These are phyloP conservation scores for Venturiaceae sp. DNA, from an alignment of 2,329 filamentous ascomycete genomes.

Conservation along the genomic window DNA sequence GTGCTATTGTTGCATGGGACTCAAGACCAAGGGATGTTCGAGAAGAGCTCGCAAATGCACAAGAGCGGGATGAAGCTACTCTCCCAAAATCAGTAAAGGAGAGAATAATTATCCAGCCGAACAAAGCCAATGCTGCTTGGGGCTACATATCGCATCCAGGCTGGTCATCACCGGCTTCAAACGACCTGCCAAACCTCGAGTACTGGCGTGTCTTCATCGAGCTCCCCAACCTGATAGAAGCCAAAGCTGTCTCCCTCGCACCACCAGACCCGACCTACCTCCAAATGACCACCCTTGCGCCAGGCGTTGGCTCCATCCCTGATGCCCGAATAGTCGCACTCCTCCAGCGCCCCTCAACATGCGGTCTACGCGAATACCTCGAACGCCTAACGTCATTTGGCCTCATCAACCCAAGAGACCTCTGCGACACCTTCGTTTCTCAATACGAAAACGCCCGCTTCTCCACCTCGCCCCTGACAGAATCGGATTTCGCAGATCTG, in stretches of 20 bases:
- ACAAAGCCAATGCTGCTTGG: constrained; percentile 52
- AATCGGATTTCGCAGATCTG: constrained; percentile 61
- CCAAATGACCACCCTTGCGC: constrained; percentile 1
- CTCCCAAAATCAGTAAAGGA: constrained; percentile 14
- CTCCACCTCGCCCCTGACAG: constrained; percentile 57
- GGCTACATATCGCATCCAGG: constrained; percentile 76
- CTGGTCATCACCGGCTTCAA: constrained; percentile 72
- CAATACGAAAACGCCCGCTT: constrained; percentile 82
- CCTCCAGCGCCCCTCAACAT: constrained; percentile 58
- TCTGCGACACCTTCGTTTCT: constrained; percentile 53
- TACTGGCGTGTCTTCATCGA: constrained; percentile 75
- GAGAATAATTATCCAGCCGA: constrained; percentile 13
- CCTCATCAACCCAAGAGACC: constrained; percentile 45
- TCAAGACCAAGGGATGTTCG: constrained; percentile 55
- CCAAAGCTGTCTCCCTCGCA: constrained; percentile 79
- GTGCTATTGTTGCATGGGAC: constrained; percentile 72
- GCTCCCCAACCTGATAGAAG: constrained; percentile 83
- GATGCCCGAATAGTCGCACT: constrained; percentile 60
- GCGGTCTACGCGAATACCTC: constrained; percentile 74
- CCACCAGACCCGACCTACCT: constrained; percentile 43
- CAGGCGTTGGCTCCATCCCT: constrained; percentile 30
- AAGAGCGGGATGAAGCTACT: constrained; percentile 13
- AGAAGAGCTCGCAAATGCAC: constrained; percentile 23
- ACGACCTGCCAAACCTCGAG: constrained; percentile 70
- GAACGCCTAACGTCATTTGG: constrained; percentile 57